phyloP scores from a whole-genome alignment of 768 basidiomycete species.

The Rubroboletus satanas region DNA sequence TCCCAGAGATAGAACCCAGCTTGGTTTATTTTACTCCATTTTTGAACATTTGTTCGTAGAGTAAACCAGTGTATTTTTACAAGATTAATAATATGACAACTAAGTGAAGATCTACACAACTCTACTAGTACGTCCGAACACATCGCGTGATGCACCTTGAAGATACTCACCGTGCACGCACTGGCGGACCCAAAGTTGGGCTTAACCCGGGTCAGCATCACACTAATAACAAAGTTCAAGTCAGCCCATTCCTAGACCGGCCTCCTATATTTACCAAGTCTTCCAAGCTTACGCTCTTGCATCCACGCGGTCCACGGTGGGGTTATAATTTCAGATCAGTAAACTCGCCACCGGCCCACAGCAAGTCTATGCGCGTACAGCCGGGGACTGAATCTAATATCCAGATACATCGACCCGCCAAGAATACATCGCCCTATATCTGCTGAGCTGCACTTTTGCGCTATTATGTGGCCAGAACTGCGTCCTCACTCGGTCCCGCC shows the following conservation, averaged over 20 bases:
- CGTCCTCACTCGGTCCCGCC: neutral
- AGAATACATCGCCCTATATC: neutral
- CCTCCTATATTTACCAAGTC: neutral
- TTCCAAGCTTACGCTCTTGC: neutral
- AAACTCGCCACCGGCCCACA: neutral
- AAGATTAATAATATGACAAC: too few relatives aligned
- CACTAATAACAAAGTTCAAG: too few relatives aligned
- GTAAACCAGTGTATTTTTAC: too few relatives aligned
- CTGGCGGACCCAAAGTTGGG: too few relatives aligned
- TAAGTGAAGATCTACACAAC: too few relatives aligned
- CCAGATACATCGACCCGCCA: neutral
- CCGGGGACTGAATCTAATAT: neutral
- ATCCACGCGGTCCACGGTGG: neutral
- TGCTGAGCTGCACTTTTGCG: neutral
- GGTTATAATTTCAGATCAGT: neutral
- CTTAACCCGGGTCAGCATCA: too few relatives aligned
- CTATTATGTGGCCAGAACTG: neutral
- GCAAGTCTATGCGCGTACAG: neutral
- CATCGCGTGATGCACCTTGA: too few relatives aligned
- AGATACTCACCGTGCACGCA: too few relatives aligned
- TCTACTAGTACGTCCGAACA: too few relatives aligned
- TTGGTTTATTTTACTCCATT: too few relatives aligned
- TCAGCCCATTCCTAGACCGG: neutral
- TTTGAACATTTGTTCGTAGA: too few relatives aligned
- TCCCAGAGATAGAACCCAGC: too few relatives aligned